A percentile compares a stretch with the other conserved stretches of the same genome.
These are phyloP conservation scores for Globisporangium mamillatum DNA, from an alignment of 352 stramenopile species.

Conservation along the genomic window DNA sequence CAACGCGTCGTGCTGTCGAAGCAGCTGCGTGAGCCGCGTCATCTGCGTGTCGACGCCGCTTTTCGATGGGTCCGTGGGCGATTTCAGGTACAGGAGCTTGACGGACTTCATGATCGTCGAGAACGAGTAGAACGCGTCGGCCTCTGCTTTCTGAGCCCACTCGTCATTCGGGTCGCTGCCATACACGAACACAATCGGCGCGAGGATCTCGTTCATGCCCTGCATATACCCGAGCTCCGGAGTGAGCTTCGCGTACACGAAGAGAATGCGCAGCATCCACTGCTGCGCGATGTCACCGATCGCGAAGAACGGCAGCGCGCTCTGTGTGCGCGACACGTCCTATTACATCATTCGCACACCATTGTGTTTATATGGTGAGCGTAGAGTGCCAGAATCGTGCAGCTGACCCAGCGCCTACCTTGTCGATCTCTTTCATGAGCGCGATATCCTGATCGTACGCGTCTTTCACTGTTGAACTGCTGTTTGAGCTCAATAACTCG, in stretches of 20 bases:
- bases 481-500: not conserved
- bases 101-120: conserved; percentile 43
- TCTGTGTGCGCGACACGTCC: conserved; percentile 62
- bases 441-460: conserved; percentile 27
- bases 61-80: conserved; percentile 40
- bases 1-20: conserved; percentile 56
- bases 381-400: not conserved
- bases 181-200: conserved; percentile 77
- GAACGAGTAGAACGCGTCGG: conserved; percentile 58
- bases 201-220: conserved; percentile 95
- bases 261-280: conserved; percentile 71
- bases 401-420: conserved; percentile 24
- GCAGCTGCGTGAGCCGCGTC: conserved; percentile 36
- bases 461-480: conserved; percentile 10
- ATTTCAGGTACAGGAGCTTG: conserved; percentile 43
- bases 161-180: conserved; percentile 44
- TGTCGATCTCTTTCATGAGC: conserved; percentile 63
- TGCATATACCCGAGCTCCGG: conserved; percentile 90
- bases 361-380: no score
- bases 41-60: conserved; percentile 62
- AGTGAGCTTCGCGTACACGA: conserved; percentile 77
- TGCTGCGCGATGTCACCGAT: conserved; percentile 47
- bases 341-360: conserved; percentile 13
- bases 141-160: conserved; percentile 38
- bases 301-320: conserved; percentile 47